Base-by-base conservation (phyloP, 768 basidiomycete species). In the Collybia sordida region DNA sequence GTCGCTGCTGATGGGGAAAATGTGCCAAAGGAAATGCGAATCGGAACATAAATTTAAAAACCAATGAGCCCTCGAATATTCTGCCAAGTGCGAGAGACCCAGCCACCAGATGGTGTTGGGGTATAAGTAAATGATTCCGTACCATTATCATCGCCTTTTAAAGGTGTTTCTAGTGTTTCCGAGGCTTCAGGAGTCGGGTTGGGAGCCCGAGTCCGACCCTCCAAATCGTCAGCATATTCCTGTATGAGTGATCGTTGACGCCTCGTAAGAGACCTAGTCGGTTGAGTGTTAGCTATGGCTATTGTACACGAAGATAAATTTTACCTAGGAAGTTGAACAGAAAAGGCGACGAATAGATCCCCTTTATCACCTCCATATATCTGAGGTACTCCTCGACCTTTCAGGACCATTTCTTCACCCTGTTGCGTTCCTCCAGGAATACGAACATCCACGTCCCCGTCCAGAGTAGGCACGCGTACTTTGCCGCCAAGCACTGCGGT, bases 331-430 rank as follows among this genome's bases (percentile, higher is more conserved):
- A 99, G 79, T 58, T 88, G 81, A 28, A 98, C 79, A 28, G 78
- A 80, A 73, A 98, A 98, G 36, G 84, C 81, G 47, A 99, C 90
- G 59, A 93, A 90, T 45, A 98, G 71, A 66, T 97, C 93, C 31
- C 96, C 91, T 53, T 78, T 84, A 54, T 79, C 79, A 36, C 78
- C 71, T 44, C 73, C 68, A 61, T 78, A 77, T 6, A 88, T 75
- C 19, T 82, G 75, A 39, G 80, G 65, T 11, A 98, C 84, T 24
- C 97, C 97, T 46, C 90, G 83, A 35, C 86, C 85, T 71, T 88
- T 90, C 61, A 99, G 71, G 18, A 97, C 90, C 83, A 96, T 95
- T 67, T 98, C 94, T 72, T 98, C 93, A 15, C 95, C 95, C 63
- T 88, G 93, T 69, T 98, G 97, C 2, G 96, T 98, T 39, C 97